A percentile compares a stretch with the other conserved stretches of the same genome.
Conservation (phyloP, 768 basidiomycete species). For the Cystobasidium tubakii region DNA sequence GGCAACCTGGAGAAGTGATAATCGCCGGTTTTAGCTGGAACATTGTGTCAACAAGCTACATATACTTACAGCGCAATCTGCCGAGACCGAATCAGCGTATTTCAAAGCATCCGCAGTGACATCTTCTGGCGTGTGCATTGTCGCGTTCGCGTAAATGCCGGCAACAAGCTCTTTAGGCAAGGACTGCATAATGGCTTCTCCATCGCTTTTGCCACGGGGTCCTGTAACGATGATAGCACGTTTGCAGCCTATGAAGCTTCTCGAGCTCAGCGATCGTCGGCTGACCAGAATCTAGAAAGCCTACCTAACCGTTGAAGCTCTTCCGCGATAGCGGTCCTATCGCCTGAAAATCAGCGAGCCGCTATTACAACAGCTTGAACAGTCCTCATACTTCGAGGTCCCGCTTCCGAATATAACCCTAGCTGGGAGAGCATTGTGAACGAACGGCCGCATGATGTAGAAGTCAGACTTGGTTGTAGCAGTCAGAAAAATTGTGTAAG, state of each 20-base stretch:
- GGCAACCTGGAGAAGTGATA: constrained; percentile 23
- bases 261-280: too few species aligned
- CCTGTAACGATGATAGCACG: constrained; percentile 1
- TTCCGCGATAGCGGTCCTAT: not conserved
- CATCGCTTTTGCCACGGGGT: constrained; percentile 11
- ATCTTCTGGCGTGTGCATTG: constrained; percentile 52
- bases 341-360: not conserved
- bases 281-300: not conserved
- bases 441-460: constrained; percentile 49
- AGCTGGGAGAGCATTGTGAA: constrained; percentile 51
- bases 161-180: constrained; percentile 42
- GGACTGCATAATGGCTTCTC: constrained; percentile 9
- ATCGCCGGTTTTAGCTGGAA: not conserved
- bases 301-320: not conserved
- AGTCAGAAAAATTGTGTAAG: not conserved
- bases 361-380: not conserved
- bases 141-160: constrained; percentile 51
- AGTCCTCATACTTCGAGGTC: constrained; percentile 41
- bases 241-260: not conserved
- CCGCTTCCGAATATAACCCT: constrained; percentile 52
- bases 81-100: constrained; percentile 45
- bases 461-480: not conserved
- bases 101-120: constrained; percentile 51
- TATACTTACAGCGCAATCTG: constrained; percentile 50
- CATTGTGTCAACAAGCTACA: not conserved